Evolutionary conservation across 148 eudicot species (phyloP).

Genomic region (Chenopodium quinoa): DNA sequence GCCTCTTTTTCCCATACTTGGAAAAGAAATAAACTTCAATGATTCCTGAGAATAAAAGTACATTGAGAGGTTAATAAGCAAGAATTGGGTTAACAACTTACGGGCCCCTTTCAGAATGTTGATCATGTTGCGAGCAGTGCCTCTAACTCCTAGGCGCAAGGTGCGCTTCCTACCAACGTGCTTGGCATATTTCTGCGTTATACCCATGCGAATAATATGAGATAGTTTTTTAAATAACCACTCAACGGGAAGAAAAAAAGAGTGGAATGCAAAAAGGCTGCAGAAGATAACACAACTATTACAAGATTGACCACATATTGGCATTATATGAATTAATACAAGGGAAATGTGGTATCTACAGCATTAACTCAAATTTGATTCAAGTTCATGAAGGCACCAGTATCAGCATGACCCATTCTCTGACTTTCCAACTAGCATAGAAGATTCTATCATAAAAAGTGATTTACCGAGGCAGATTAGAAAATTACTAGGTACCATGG

Average conservation of each 20-base stretch:
- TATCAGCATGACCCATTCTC: background rate
- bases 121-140: constrained; percentile 96
- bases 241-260: background rate
- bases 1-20: background rate
- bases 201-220: constrained; percentile 21
- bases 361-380: background rate
- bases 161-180: constrained; percentile 92
- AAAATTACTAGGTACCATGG: background rate
- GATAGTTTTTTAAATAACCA: constrained; percentile 1
- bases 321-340: background rate
- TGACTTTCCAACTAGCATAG: background rate
- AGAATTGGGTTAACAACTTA: constrained; percentile 26
- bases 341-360: background rate
- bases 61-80: background rate
- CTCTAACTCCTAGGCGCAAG: constrained; percentile 91
- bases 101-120: constrained; percentile 83
- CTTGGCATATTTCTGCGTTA: constrained; percentile 80
- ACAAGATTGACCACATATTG: background rate
- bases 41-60: background rate
- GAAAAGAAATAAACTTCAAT: background rate
- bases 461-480: background rate
- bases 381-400: background rate
- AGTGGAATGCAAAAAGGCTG: background rate
- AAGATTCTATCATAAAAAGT: background rate
- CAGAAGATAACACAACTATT: background rate